Evolutionary conservation across 2,329 filamentous ascomycete species (phyloP).

Genomic region (Curvularia sp.): DNA sequence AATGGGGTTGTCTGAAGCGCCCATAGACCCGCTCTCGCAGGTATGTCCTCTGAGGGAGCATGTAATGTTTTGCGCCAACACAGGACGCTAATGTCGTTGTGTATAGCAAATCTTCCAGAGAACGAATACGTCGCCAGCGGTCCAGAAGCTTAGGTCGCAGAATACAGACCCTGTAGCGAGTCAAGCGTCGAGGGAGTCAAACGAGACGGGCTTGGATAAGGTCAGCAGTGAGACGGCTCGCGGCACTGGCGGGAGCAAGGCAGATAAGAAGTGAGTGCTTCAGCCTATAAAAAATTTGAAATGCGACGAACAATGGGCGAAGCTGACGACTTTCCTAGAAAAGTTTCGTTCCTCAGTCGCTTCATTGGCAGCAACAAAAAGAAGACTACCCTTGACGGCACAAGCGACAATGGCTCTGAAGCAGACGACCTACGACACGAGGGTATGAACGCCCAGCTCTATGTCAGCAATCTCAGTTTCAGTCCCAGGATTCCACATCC

Average conservation of each 20-base stretch:
- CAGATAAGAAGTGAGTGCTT: slow-evolving; percentile 50
- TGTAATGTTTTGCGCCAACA: neutral
- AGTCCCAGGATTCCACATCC: slow-evolving; percentile 88
- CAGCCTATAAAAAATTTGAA: neutral
- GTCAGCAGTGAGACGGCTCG: slow-evolving; percentile 34
- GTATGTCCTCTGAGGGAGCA: slow-evolving; percentile 55
- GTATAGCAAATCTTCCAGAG: slow-evolving; percentile 66
- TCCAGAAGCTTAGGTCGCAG: slow-evolving; percentile 63
- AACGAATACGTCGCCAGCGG: slow-evolving; percentile 68
- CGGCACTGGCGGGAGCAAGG: slow-evolving; percentile 33
- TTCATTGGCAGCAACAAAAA: slow-evolving; percentile 79
- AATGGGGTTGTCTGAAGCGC: slow-evolving; percentile 44
- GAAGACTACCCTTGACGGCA: slow-evolving; percentile 62
- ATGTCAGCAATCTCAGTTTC: slow-evolving; percentile 76
- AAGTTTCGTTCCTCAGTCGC: slow-evolving; percentile 89
- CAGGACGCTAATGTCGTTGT: slow-evolving; percentile 21
- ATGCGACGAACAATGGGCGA: slow-evolving; percentile 22
- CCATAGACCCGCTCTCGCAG: slow-evolving; percentile 72
- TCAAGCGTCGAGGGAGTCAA: slow-evolving; percentile 45
- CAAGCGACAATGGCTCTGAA: slow-evolving; percentile 72
- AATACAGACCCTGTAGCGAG: slow-evolving; percentile 46
- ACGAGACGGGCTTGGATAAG: slow-evolving; percentile 61
- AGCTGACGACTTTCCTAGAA: slow-evolving; percentile 61
- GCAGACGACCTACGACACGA: slow-evolving; percentile 72
- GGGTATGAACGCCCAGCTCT: slow-evolving; percentile 82